Conservation (phyloP, 2,329 filamentous ascomycete genomes). For the Sclerotinia minor region DNA sequence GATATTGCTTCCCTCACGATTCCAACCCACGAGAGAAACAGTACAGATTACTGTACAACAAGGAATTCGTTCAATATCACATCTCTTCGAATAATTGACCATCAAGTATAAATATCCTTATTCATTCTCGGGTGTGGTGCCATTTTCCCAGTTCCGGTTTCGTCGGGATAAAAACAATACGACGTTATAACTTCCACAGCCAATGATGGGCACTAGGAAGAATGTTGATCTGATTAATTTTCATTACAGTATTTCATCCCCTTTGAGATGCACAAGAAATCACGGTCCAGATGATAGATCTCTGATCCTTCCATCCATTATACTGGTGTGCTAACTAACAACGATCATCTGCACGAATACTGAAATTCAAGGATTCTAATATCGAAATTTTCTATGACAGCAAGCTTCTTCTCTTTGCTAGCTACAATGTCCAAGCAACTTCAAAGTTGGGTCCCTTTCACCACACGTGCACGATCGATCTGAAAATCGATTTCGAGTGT, state of each 20-base stretch:
- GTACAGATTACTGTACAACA: background rate
- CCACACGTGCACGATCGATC: background rate
- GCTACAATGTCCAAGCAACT: slow-evolving; percentile 1
- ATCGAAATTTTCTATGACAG: no score
- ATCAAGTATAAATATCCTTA: background rate
- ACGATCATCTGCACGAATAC: background rate
- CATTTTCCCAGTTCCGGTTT: background rate
- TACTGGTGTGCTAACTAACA: no score
- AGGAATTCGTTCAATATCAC: background rate
- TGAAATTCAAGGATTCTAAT: background rate
- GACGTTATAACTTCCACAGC: background rate
- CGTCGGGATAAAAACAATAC: slow-evolving; percentile 12
- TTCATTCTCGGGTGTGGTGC: slow-evolving; percentile 10
- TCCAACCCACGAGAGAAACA: no score
- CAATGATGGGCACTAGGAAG: background rate
- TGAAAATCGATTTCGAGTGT: background rate
- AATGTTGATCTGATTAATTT: slow-evolving; percentile 5
- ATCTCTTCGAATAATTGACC: background rate
- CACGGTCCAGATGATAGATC: no score
- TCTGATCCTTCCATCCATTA: no score
- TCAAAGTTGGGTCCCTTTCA: background rate
- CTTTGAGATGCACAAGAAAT: no score
- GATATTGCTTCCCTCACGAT: background rate
- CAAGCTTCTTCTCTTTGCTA: background rate
- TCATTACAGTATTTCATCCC: slow-evolving; percentile 6